Percentiles rank a stretch among this genome's conserved stretches.
These are phyloP conservation scores for Triangularia verruculosa DNA, from an alignment of 2,329 filamentous ascomycete genomes.

Conservation along the genomic window DNA sequence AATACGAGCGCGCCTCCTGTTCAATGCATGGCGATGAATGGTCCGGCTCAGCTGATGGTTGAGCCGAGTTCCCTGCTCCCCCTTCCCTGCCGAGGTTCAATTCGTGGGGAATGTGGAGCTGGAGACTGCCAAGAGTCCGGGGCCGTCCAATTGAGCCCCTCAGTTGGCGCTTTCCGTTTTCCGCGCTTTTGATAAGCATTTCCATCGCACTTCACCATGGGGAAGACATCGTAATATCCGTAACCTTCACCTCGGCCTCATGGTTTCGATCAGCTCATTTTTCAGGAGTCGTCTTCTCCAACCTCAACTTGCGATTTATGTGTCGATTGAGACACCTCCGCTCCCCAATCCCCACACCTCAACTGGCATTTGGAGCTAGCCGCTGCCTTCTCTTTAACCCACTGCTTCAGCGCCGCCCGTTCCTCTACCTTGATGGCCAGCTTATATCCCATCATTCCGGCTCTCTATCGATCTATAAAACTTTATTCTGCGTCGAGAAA, in stretches of 20 bases:
- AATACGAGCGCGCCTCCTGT: neutral
- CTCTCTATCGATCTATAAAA: neutral
- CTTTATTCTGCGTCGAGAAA: neutral
- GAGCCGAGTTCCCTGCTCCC: slow-evolving; percentile 43
- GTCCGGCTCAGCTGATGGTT: slow-evolving; percentile 20
- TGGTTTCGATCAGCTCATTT: neutral
- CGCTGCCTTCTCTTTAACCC: neutral
- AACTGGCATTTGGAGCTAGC: neutral
- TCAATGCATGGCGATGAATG: neutral
- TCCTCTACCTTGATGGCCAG: neutral
- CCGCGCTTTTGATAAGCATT: neutral
- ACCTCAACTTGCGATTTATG: neutral
- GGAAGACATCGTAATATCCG: neutral
- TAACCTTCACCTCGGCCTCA: neutral
- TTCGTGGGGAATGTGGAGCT: slow-evolving; percentile 7
- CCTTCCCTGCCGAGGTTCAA: slow-evolving; percentile 8
- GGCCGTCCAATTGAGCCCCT: neutral
- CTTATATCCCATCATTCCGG: neutral
- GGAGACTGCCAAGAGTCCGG: neutral
- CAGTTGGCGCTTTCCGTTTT: neutral
- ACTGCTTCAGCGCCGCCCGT: neutral
- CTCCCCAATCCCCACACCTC: neutral
- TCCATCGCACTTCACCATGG: neutral
- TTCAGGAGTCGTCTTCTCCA: neutral
- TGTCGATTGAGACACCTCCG: neutral